Percentiles rank a stretch among this genome's conserved stretches.
phyloP scores from a whole-genome alignment of 176 grass and related monocot species.

The Chloris gayana region DNA sequence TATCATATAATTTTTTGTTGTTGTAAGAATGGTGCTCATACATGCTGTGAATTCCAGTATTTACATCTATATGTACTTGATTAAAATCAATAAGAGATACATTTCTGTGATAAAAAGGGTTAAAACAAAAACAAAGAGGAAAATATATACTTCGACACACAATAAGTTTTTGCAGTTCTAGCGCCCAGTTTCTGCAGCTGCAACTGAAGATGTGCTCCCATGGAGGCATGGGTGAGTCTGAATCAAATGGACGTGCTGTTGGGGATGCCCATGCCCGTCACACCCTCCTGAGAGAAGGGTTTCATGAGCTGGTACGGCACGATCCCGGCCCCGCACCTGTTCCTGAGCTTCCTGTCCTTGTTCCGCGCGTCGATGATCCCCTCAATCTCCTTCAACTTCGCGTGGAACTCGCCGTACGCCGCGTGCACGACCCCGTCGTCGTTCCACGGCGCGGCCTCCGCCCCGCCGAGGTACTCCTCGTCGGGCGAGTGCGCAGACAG shows the following conservation, averaged over 20 bases:
- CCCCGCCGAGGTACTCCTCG: conserved; percentile 82
- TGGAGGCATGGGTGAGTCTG: background rate
- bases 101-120: too few relatives aligned
- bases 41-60: background rate
- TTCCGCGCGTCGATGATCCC: conserved; percentile 61
- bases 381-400: conserved; percentile 63
- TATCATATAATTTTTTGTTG: too few relatives aligned
- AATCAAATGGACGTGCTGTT: conserved; percentile 72
- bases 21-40: background rate
- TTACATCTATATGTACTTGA: background rate
- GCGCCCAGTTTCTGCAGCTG: background rate
- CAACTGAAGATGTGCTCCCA: background rate
- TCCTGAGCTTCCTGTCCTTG: conserved; percentile 54
- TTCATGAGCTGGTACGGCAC: conserved; percentile 82
- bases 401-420: conserved; percentile 45
- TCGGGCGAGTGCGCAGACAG: conserved; percentile 74
- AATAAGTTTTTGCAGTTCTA: background rate
- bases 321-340: conserved; percentile 64
- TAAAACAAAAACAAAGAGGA: too few relatives aligned
- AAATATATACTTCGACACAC: background rate
- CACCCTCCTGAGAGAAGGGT: conserved; percentile 52
- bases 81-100: background rate
- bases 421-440: conserved; percentile 39
- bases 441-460: conserved; percentile 51
- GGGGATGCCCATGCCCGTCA: conserved; percentile 74